Base-by-base conservation (phyloP, 2,329 filamentous ascomycete species). In the Botrytis medusae region DNA sequence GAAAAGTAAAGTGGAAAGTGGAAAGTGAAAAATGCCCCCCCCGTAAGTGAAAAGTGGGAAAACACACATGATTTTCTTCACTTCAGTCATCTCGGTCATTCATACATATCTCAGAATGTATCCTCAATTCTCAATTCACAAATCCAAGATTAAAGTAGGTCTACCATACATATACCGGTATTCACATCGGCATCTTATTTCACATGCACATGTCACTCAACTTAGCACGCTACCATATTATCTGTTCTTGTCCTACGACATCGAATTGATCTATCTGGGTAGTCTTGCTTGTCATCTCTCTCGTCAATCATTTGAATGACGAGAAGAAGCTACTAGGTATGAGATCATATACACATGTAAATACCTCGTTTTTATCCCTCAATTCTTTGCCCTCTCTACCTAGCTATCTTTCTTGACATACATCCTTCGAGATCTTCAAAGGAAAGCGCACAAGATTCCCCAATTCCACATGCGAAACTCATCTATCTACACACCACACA, bases 201-300 rank as follows among this genome's bases (percentile, higher is more conserved):
- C 46, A 67, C 63, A 67, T 14, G 46, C 32, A 54, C 46, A 67
- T 67, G 46, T 40, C n/a, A 46, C 16, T 44, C 32, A 37, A 32
- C 18, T 29, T 32, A 29, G 16, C 12, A 64, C 16, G 29, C 61
- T 25, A 32, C 29, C 16, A 6, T 18, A 29, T 32, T 32, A 18
- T 57, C 14, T 29, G n/a, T 64, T 46, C 61, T 32, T 64, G 61
- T 40, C 61, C 40, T 46, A 46, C 61, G 61, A 63, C 61, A 63
- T 63, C n/a, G 22, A 25, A n/a, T n/a, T 20, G 25, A 44, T 40
- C 25, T n/a, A 16, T 40, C 25, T n/a, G 7, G 18, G 9, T 6
- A 3, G 14, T 29, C 22, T 29, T 63, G 61, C 61, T 44, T 63
- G 22, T 10, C 18, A 32, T 42, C 42, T 44, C 51, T 54, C n/a